Conservation (phyloP, 805 yeast genomes). For the Lachancea thermotolerans region DNA sequence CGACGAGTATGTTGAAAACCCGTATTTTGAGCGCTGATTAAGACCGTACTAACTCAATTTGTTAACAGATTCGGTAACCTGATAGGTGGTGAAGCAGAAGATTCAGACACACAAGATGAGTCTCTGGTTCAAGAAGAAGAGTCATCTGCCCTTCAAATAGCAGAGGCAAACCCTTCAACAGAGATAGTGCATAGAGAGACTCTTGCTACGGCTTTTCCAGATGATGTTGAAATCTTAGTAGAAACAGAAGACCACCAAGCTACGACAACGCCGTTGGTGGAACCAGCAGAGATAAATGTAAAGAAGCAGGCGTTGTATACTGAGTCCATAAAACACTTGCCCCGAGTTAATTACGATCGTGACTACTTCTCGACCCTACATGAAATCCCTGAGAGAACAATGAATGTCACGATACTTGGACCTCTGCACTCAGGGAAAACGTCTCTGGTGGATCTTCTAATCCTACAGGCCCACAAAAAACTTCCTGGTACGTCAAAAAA, state of each 20-base stretch:
- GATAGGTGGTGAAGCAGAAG: slow-evolving; percentile 43
- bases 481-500: slow-evolving; percentile 26
- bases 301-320: slow-evolving; percentile 16
- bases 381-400: slow-evolving; percentile 51
- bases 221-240: slow-evolving; percentile 59
- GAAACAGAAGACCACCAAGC: slow-evolving; percentile 48
- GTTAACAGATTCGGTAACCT: slow-evolving; percentile 51
- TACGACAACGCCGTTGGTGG: slow-evolving; percentile 57
- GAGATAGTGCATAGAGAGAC: background rate
- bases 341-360: slow-evolving; percentile 54
- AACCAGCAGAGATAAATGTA: slow-evolving; percentile 41
- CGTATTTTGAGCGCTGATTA: too few species aligned
- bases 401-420: slow-evolving; percentile 79
- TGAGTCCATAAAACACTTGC: slow-evolving; percentile 34
- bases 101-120: slow-evolving; percentile 33
- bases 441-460: slow-evolving; percentile 59
- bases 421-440: slow-evolving; percentile 84
- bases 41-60: too few species aligned
- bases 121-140: slow-evolving; percentile 6
- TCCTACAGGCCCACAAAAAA: slow-evolving; percentile 54
- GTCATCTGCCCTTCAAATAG: background rate
- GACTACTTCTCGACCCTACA: slow-evolving; percentile 50
- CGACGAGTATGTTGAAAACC: slow-evolving; percentile 51
- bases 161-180: background rate
- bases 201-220: slow-evolving; percentile 42